These are phyloP conservation scores for Hysterangium stoloniferum DNA, from an alignment of 768 basidiomycete genomes.

Conservation along the genomic window DNA sequence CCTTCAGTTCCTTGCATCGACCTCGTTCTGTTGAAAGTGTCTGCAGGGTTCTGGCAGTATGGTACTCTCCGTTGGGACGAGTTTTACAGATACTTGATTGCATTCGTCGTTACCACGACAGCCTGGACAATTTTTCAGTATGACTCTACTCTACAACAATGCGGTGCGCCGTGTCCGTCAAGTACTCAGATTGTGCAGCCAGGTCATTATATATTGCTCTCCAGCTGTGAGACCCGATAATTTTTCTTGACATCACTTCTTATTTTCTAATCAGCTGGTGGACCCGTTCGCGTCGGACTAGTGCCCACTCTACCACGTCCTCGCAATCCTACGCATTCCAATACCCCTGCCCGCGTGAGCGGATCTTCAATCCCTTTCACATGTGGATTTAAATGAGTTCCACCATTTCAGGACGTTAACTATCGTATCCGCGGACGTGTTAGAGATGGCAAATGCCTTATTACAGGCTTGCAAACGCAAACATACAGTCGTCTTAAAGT, in stretches of 20 bases:
- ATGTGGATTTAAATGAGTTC: not conserved
- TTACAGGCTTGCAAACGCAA: not conserved
- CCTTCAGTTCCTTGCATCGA: not conserved
- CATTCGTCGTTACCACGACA: not conserved
- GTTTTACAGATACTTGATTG: not conserved
- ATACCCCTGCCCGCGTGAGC: not conserved
- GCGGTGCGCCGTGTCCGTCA: not conserved
- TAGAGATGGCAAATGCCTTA: no score
- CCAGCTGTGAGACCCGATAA: not conserved
- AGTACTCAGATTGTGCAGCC: not conserved
- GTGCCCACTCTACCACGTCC: not conserved
- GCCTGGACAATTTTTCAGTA: not conserved
- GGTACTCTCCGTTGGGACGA: not conserved
- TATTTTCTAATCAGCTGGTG: no score
- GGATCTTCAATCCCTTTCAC: not conserved
- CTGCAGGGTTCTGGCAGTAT: constrained; percentile 1
- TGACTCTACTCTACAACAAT: not conserved
- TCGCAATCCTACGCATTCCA: not conserved
- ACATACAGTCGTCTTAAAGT: not conserved
- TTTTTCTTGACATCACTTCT: no score
- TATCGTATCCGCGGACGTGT: no score
- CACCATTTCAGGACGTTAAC: not conserved
- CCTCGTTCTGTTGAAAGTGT: not conserved
- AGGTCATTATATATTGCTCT: constrained; percentile 1
- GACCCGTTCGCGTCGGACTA: no score